phyloP scores from a whole-genome alignment of 352 stramenopile species.

The Globisporangium abappressorium region DNA sequence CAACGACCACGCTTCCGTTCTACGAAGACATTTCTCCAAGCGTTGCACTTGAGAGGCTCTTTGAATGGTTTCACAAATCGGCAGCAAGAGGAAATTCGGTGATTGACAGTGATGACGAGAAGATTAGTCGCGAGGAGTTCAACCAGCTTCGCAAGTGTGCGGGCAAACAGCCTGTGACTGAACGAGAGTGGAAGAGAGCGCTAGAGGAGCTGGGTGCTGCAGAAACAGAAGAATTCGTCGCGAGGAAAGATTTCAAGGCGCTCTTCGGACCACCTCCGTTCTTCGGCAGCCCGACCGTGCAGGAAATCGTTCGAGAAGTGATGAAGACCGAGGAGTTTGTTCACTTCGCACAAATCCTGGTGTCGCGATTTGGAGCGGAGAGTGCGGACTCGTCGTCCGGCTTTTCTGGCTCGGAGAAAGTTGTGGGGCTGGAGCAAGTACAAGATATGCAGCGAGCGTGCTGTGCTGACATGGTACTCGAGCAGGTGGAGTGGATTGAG shows the following conservation, averaged over 20 bases:
- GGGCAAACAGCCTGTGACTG: constrained; percentile 23
- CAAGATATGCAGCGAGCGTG: constrained; percentile 31
- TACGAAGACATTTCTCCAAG: constrained; percentile 51
- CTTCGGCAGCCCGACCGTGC: constrained; percentile 41
- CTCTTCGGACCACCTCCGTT: constrained; percentile 55
- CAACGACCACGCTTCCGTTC: constrained; percentile 46
- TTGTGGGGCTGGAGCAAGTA: constrained; percentile 34
- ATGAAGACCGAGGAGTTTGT: constrained; percentile 42
- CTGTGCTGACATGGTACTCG: constrained; percentile 26
- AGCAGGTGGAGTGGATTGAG: constrained; percentile 29
- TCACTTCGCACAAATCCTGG: constrained; percentile 40
- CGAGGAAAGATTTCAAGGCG: constrained; percentile 43
- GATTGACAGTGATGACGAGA: constrained; percentile 6
- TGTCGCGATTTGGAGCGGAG: constrained; percentile 32
- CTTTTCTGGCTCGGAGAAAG: constrained; percentile 14
- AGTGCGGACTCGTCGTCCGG: background rate
- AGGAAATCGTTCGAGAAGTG: constrained; percentile 38
- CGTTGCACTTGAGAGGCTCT: constrained; percentile 38
- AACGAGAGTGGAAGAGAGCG: constrained; percentile 37
- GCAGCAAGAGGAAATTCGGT: background rate
- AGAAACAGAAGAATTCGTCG: constrained; percentile 18
- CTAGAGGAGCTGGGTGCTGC: constrained; percentile 33
- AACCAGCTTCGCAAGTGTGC: constrained; percentile 39
- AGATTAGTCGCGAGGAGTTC: constrained; percentile 28
- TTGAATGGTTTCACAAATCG: constrained; percentile 30